These are phyloP conservation scores for Amylostereum chailletii DNA, from an alignment of 1,284 basidiomycete genomes.

Conservation along the genomic window DNA sequence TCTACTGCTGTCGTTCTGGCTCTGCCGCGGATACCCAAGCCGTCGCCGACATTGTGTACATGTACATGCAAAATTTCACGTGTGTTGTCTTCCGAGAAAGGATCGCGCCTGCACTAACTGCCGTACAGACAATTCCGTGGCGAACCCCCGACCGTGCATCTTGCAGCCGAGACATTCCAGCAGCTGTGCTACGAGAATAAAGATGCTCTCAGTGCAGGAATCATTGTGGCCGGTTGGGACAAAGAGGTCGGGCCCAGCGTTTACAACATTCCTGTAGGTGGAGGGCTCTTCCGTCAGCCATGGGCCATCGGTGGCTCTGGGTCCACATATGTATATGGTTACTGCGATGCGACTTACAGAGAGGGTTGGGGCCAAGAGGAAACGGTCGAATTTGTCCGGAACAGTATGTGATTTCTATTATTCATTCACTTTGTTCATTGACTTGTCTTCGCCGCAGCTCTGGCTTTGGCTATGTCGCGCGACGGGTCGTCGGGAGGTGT, in stretches of 20 bases:
- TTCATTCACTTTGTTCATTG: neutral
- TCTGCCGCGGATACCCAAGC: conserved; percentile 98
- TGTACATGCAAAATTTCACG: conserved; percentile 78
- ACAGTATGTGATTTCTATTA: conserved; percentile 57
- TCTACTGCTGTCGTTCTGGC: conserved; percentile 98
- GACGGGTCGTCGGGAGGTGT: conserved; percentile 98
- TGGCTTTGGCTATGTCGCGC: conserved; percentile 93
- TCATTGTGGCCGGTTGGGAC: conserved; percentile 99
- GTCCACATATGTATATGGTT: conserved; percentile 97
- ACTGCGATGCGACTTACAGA: conserved; percentile 96
- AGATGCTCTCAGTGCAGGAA: conserved; percentile 82
- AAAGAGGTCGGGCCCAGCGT: conserved; percentile 88
- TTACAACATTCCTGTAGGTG: conserved; percentile 93
- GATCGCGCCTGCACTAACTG: neutral
- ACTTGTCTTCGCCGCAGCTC: conserved; percentile 41
- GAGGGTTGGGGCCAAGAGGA: conserved; percentile 91
- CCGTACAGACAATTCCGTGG: conserved; percentile 56
- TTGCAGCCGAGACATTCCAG: conserved; percentile 83
- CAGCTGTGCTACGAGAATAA: conserved; percentile 94
- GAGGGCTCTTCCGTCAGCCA: conserved; percentile 88
- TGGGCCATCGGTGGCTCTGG: conserved; percentile 98
- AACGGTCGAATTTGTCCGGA: conserved; percentile 92
- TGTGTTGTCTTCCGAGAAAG: conserved; percentile 24
- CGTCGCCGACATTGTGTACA: conserved; percentile 89
- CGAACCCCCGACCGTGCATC: conserved; percentile 69